phyloP scores from a whole-genome alignment of 345 rosid species.

The Excoecaria cochinchinensis region DNA sequence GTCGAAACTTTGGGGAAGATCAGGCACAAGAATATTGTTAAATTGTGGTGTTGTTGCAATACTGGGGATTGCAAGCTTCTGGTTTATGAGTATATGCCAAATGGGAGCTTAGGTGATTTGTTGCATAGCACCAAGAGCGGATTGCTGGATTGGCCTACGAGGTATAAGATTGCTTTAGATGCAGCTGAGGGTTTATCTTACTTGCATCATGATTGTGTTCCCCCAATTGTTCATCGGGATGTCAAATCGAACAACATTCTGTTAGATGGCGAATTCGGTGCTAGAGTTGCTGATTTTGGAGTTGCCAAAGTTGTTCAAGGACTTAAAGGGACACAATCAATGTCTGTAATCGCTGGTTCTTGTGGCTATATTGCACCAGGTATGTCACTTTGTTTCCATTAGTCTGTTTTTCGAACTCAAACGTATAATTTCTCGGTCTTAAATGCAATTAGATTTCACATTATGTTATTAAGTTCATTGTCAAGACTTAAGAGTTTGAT shows the following conservation, averaged over 20 bases:
- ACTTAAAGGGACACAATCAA: constrained; percentile 49
- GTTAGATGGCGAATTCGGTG: constrained; percentile 65
- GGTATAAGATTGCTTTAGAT: constrained; percentile 75
- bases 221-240: constrained; percentile 90
- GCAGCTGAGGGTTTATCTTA: constrained; percentile 87
- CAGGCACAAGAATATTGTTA: constrained; percentile 85
- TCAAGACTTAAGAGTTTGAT: too few species aligned
- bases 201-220: constrained; percentile 89
- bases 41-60: constrained; percentile 78
- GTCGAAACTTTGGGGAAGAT: constrained; percentile 84
- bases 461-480: neutral
- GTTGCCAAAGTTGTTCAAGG: constrained; percentile 69
- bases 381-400: constrained; percentile 19
- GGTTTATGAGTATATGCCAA: constrained; percentile 91
- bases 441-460: neutral
- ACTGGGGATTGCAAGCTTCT: constrained; percentile 60
- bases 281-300: constrained; percentile 90
- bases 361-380: constrained; percentile 98
- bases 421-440: neutral
- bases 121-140: constrained; percentile 57
- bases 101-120: constrained; percentile 81
- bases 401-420: neutral
- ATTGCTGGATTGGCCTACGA: constrained; percentile 59
- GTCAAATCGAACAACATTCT: constrained; percentile 86
- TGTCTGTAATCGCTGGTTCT: constrained; percentile 90